Base-by-base conservation (phyloP, 805 yeast genomes). In the Priceomyces castillae region DNA sequence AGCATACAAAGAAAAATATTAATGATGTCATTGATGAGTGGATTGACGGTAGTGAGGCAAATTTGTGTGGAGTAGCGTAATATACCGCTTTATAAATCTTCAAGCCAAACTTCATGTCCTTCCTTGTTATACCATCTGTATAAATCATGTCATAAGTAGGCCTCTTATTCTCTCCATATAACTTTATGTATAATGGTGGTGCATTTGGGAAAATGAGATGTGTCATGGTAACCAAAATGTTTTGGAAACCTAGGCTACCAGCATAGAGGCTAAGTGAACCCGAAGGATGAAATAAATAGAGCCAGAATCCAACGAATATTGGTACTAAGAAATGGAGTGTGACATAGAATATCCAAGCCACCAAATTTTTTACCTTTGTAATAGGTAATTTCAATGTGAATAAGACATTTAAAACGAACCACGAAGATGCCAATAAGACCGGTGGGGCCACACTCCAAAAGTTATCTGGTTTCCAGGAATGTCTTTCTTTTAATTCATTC, bases 131-230 rank as follows among this genome's bases (percentile, higher is more conserved):
- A 1, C 89, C 89, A 11, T 88, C 90, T 2, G 87, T 84, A 54
- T 77, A 84, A 11, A 87, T 87, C 74, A 80, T 80, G 25, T 76
- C 77, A 58, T 83, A 84, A 47, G 73, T 69, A 1, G 85, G 84
- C 7, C 65, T 44, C 56, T 71, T 74, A 48, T 78, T 76, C 17
- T 74, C 73, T 3, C 88, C 86, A 50, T 83, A 73, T 47, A 79
- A 47, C 54, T 78, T 82, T 37, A 81, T 77, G 57, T 81, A 84
- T 83, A 88, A 81, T 2, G 90, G 90, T 0, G 90, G 86, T 1
- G 88, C 86, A 56, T 79, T 82, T 19, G 90, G 90, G 58, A 82
- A 69, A 4, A 73, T 38, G 30, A 84, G 56, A 57, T 82, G 88
- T 2, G 87, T 83, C 30, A 72, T 31, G 0, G 81, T 81, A 18